These are phyloP conservation scores for Ogataea glucozyma DNA, from an alignment of 805 yeast genomes.

Conservation along the genomic window DNA sequence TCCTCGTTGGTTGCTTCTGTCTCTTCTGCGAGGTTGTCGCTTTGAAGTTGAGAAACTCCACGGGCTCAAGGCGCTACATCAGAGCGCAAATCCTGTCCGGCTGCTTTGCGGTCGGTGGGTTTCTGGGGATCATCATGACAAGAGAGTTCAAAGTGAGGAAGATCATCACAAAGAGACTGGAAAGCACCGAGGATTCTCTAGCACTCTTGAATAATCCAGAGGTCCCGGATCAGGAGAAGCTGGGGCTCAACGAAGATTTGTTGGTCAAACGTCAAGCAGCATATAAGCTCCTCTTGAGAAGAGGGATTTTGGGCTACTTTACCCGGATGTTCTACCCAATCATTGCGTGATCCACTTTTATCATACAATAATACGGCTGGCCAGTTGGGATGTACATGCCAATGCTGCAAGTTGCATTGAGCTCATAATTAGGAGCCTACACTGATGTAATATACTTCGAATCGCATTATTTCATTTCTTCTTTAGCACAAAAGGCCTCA, in stretches of 20 bases:
- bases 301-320: conserved; percentile 22
- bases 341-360: conserved; percentile 20
- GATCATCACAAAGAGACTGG: conserved; percentile 29
- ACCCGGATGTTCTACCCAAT: conserved; percentile 28
- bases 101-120: conserved; percentile 44
- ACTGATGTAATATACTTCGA: background rate
- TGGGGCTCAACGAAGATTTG: conserved; percentile 5
- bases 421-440: no score
- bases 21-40: conserved; percentile 35
- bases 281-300: conserved; percentile 19
- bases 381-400: no score
- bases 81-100: conserved; percentile 66
- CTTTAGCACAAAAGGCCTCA: conserved; percentile 19
- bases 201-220: conserved; percentile 7
- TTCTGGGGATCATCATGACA: conserved; percentile 43
- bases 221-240: background rate
- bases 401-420: no score
- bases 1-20: conserved; percentile 31
- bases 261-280: conserved; percentile 16
- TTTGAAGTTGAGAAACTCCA: conserved; percentile 25
- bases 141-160: conserved; percentile 53
- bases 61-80: conserved; percentile 44
- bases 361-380: no score
- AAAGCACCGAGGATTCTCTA: conserved; percentile 13
- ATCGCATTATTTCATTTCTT: conserved; percentile 9